Percentiles rank a stretch among this genome's conserved stretches.
phyloP scores from a whole-genome alignment of 1,284 basidiomycete genomes.

The Apiotrichum sp. region DNA sequence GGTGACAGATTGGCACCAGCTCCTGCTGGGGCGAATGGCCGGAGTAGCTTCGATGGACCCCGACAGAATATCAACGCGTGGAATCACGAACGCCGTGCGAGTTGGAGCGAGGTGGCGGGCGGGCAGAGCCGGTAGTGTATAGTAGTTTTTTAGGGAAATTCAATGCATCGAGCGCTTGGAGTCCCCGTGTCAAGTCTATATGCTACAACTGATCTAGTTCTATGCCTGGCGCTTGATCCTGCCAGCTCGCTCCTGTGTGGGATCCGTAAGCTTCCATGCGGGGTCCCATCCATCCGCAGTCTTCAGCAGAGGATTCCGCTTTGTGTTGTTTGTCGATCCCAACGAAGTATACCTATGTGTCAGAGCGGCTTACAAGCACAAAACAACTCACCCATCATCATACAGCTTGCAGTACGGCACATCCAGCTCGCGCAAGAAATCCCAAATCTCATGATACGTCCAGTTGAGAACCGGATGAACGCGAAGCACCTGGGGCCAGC shows the following conservation, averaged over 20 bases:
- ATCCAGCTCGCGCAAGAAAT: conserved; percentile 66
- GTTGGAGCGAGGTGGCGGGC: conserved; percentile 20
- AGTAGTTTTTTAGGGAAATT: background rate
- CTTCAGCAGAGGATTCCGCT: conserved; percentile 77
- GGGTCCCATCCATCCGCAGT: conserved; percentile 36
- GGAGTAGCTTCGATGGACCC: conserved; percentile 23
- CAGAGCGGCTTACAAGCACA: background rate
- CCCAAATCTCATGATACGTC: conserved; percentile 85
- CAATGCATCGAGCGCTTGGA: conserved; percentile 6
- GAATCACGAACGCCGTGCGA: conserved; percentile 31
- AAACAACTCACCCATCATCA: conserved; percentile 66
- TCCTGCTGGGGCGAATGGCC: background rate
- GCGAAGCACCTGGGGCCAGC: conserved; percentile 84
- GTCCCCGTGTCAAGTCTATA: background rate
- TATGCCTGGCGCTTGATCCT: conserved; percentile 1
- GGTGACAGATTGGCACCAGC: background rate
- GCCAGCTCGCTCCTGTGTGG: conserved; percentile 10
- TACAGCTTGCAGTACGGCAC: conserved; percentile 86
- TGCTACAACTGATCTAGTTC: background rate
- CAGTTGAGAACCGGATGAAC: conserved; percentile 96
- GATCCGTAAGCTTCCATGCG: conserved; percentile 54
- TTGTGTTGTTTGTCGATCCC: conserved; percentile 90
- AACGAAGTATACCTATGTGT: conserved; percentile 70
- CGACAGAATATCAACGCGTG: conserved; percentile 11
- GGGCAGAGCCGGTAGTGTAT: background rate